Percentiles rank a stretch among this genome's conserved stretches.
These are phyloP conservation scores for Galerina marginata DNA, from an alignment of 768 basidiomycete species.

Conservation along the genomic window DNA sequence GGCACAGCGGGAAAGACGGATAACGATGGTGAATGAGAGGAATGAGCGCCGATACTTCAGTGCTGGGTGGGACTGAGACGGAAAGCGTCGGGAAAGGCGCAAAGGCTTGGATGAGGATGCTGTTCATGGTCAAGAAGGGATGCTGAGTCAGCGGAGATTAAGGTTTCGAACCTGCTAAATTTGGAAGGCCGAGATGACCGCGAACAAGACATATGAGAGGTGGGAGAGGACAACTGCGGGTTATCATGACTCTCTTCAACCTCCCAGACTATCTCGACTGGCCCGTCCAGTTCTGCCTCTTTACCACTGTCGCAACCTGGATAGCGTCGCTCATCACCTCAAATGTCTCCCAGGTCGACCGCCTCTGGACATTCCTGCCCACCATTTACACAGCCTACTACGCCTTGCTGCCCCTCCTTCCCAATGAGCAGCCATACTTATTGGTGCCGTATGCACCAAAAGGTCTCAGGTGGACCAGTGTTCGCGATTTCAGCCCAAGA, in stretches of 20 bases:
- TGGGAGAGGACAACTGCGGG: background rate
- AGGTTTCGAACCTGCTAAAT: background rate
- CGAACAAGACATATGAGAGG: too few relatives aligned
- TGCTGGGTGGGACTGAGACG: conserved; percentile 35
- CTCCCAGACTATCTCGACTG: conserved; percentile 53
- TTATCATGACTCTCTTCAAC: conserved; percentile 30
- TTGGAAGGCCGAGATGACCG: background rate
- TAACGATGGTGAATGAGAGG: conserved; percentile 40
- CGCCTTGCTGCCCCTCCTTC: conserved; percentile 73
- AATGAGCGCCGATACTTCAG: conserved; percentile 36
- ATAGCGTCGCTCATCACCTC: conserved; percentile 68
- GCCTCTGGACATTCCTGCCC: conserved; percentile 81
- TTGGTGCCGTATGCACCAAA: conserved; percentile 64
- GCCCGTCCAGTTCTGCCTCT: conserved; percentile 67
- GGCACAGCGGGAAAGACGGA: conserved; percentile 36
- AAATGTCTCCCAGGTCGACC: conserved; percentile 90
- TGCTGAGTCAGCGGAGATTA: conserved; percentile 24
- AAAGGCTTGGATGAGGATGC: conserved; percentile 41
- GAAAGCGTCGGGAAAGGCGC: conserved; percentile 46
- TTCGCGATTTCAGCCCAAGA: conserved; percentile 66
- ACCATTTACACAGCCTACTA: conserved; percentile 84
- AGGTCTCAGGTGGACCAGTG: conserved; percentile 41
- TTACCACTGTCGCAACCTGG: conserved; percentile 54
- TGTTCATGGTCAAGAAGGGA: conserved; percentile 34
- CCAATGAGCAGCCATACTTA: conserved; percentile 41